Evolutionary conservation across 768 basidiomycete genomes (phyloP), one percentile per base, ranked within the genome.

Genomic region (Boletellus sp.): DNA sequence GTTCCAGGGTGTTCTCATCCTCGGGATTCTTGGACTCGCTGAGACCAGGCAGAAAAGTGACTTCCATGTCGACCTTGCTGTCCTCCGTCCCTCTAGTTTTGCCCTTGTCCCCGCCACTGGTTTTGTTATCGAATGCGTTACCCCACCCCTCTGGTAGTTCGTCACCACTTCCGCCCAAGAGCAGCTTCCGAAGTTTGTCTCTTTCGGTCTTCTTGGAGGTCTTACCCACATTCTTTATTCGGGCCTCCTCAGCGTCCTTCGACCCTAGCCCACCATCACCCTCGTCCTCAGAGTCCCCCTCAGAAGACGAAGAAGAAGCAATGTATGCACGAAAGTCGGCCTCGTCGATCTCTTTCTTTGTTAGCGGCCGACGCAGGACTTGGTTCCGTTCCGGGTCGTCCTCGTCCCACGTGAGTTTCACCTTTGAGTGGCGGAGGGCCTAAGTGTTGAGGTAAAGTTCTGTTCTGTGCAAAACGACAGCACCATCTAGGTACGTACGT

Each of bases 361-460:
- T 81, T 36, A 96, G 73, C 1, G 75, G 74, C 19, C 93, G 85
- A 40, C 93, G 83, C 1, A 94, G 91, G 42, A 94, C 59, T 38
- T 82, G 83, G 49, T 77, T 78, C 35, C 95, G 85, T 61, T 94
- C 88, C 0, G 90, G 85, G 57, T 98, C 94, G 67, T 98, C 96
- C 47, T 94, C 90, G 57, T 99, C 96, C 96, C 96, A 99, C 5
- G 94, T 96, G 28, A 98, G 78, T 62, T 91, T 96, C 52, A 98
- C 95, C 74, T 93, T 96, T 13, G 96, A 99, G 66, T 98, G 94
- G 6, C 95, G 87, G 6, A 99, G 80, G 10, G 95, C 95, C 94
- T 97, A 55, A 20, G 6, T 24, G 9, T 8, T 13, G 31, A 33
- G 32, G 13, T 51, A 22, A n/a, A 40, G 42, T 31, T 37, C 16